Evolutionary conservation across 345 rosid species (phyloP).

Genomic region (Ceriops tagal): DNA sequence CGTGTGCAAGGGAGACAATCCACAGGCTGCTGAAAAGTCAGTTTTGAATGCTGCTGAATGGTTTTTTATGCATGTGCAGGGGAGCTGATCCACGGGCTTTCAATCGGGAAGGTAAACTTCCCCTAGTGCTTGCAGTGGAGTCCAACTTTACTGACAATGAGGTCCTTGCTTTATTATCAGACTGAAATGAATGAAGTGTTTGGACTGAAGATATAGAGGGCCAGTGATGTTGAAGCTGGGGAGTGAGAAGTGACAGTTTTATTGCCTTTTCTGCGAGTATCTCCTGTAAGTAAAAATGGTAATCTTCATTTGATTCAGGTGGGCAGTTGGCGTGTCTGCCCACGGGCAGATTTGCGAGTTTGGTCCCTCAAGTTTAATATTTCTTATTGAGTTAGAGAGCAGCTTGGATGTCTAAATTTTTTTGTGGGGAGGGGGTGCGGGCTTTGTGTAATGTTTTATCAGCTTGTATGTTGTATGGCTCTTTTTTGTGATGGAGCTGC

Average conservation of each 20-base stretch:
- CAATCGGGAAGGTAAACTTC: slow-evolving; percentile 57
- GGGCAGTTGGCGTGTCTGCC: slow-evolving; percentile 42
- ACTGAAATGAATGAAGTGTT: slow-evolving; percentile 46
- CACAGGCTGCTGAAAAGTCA: no score
- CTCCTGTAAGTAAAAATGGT: slow-evolving; percentile 21
- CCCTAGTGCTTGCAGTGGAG: slow-evolving; percentile 59
- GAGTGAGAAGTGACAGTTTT: slow-evolving; percentile 18
- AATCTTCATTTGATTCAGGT: slow-evolving; percentile 27
- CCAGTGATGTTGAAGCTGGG: slow-evolving; percentile 21
- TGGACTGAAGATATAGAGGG: background rate
- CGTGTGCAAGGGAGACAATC: no score
- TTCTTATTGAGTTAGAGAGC: slow-evolving; percentile 17
- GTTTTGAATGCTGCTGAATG: background rate
- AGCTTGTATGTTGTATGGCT: slow-evolving; percentile 23
- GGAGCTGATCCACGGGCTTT: slow-evolving; percentile 75
- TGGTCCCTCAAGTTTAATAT: slow-evolving; percentile 19
- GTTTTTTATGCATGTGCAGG: slow-evolving; percentile 40
- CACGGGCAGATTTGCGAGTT: slow-evolving; percentile 28
- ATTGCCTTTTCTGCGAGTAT: slow-evolving; percentile 26
- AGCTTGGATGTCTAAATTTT: slow-evolving; percentile 17
- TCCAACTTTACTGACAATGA: slow-evolving; percentile 56
- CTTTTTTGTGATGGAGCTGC: slow-evolving; percentile 18
- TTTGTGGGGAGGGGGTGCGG: background rate
- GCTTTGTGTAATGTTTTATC: slow-evolving; percentile 15
- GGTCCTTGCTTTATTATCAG: slow-evolving; percentile 62